Percentiles rank a stretch among this genome's conserved stretches.
phyloP scores from a whole-genome alignment of 371 early-diverging fungal genomes.

The Parasitella parasitica region DNA sequence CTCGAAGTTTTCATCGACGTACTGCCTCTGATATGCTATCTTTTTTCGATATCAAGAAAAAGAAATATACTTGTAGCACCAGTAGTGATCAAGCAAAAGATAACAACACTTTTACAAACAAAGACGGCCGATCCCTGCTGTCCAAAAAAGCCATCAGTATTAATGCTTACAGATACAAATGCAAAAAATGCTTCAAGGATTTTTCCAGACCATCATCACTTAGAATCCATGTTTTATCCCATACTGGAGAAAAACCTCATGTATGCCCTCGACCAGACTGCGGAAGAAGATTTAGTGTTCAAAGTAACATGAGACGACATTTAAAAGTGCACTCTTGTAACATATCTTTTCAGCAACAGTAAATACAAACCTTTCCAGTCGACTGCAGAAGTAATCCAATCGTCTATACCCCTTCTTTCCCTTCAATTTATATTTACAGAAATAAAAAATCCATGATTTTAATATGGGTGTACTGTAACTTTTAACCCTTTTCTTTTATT shows the following conservation, averaged over 20 bases:
- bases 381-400: neutral
- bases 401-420: neutral
- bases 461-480: too few relatives aligned
- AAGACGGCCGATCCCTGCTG: neutral
- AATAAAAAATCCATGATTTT: neutral
- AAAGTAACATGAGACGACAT: slow-evolving; percentile 77
- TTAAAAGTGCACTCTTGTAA: slow-evolving; percentile 36
- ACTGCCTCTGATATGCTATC: neutral
- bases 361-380: neutral
- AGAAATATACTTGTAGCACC: neutral
- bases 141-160: neutral
- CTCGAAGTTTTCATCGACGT: slow-evolving; percentile 3
- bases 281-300: slow-evolving; percentile 68
- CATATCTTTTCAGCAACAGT: neutral
- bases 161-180: slow-evolving; percentile 53
- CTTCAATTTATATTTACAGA: neutral
- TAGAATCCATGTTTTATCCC: slow-evolving; percentile 67
- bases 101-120: neutral
- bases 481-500: too few relatives aligned
- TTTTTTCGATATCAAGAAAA: neutral
- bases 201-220: slow-evolving; percentile 77
- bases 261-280: slow-evolving; percentile 56
- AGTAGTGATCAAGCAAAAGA: neutral
- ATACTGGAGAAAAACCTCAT: slow-evolving; percentile 77
- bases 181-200: slow-evolving; percentile 64